A percentile compares a stretch with the other conserved stretches of the same genome.
These are phyloP conservation scores for Vigna reflexopilosa DNA, from an alignment of 306 rosid genomes.

Conservation along the genomic window DNA sequence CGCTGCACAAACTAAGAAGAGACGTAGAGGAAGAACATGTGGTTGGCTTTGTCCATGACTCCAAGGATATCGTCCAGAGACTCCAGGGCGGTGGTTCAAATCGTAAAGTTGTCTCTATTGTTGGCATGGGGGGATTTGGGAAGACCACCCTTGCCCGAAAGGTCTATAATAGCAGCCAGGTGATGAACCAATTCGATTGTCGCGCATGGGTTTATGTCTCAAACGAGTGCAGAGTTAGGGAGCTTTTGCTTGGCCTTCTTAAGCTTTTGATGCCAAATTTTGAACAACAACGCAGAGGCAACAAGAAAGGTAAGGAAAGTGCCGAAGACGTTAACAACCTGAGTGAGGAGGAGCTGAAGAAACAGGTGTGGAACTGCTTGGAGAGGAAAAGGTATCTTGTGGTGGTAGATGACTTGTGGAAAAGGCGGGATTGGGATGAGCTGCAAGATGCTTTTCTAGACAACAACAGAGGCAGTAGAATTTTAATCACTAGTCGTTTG, in stretches of 20 bases:
- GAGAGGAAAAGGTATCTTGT: slow-evolving; percentile 18
- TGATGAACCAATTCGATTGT: neutral
- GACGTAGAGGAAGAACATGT: slow-evolving; percentile 38
- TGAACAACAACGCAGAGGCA: neutral
- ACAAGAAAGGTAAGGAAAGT: neutral
- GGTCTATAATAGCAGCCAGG: neutral
- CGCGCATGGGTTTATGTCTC: slow-evolving; percentile 23
- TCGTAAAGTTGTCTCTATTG: neutral
- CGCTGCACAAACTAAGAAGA: neutral
- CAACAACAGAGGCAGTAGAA: slow-evolving; percentile 25
- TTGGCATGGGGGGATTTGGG: slow-evolving; percentile 34
- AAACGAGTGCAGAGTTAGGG: neutral
- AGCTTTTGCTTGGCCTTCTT: neutral
- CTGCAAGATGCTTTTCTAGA: slow-evolving; percentile 21
- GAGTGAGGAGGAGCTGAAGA: slow-evolving; percentile 26
- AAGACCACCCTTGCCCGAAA: slow-evolving; percentile 40
- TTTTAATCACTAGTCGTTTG: slow-evolving; percentile 42
- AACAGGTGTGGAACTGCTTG: neutral
- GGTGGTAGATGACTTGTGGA: slow-evolving; percentile 38
- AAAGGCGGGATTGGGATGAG: slow-evolving; percentile 24
- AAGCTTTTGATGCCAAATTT: neutral
- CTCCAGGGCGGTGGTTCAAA: neutral
- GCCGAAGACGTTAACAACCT: neutral
- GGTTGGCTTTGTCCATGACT: neutral
- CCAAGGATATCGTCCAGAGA: neutral